A percentile compares a stretch with the other conserved stretches of the same genome.
Conservation (phyloP, 805 yeast genomes). For the Candida xyloterini region DNA sequence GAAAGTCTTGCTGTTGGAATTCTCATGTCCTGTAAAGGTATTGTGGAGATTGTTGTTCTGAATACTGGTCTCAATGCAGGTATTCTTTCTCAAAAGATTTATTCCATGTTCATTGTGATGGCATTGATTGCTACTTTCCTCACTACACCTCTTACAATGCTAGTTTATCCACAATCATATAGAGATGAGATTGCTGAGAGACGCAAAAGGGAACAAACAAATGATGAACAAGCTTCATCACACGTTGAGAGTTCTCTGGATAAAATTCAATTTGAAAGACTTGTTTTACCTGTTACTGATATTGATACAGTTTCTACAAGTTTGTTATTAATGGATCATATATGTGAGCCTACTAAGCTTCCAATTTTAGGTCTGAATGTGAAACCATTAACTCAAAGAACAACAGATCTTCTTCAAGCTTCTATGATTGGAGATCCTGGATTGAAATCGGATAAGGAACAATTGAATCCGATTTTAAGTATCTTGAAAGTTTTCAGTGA, state of each 20-base stretch:
- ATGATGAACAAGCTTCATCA: conserved; percentile 18
- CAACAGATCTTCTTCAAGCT: conserved; percentile 67
- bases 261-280: conserved; percentile 20
- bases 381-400: conserved; percentile 60
- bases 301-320: conserved; percentile 31
- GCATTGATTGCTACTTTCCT: conserved; percentile 72
- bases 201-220: conserved; percentile 20
- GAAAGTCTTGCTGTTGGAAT: conserved; percentile 76
- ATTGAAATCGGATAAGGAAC: conserved; percentile 25
- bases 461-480: conserved; percentile 36
- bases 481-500: conserved; percentile 34
- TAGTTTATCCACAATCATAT: conserved; percentile 59
- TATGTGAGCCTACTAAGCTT: conserved; percentile 23
- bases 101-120: conserved; percentile 82
- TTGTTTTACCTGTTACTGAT: conserved; percentile 27
- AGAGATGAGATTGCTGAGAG: conserved; percentile 47
- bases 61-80: conserved; percentile 70
- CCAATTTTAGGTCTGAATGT: conserved; percentile 52
- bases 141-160: conserved; percentile 72
- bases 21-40: conserved; percentile 86
- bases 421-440: conserved; percentile 36
- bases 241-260: conserved; percentile 25
- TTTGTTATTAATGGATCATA: conserved; percentile 28
- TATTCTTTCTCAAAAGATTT: conserved; percentile 61
- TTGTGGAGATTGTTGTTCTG: conserved; percentile 78